Evolutionary conservation across 169 alveolate species (phyloP), one percentile per base, ranked within the genome.

Genomic region (Plasmodium ovale): DNA sequence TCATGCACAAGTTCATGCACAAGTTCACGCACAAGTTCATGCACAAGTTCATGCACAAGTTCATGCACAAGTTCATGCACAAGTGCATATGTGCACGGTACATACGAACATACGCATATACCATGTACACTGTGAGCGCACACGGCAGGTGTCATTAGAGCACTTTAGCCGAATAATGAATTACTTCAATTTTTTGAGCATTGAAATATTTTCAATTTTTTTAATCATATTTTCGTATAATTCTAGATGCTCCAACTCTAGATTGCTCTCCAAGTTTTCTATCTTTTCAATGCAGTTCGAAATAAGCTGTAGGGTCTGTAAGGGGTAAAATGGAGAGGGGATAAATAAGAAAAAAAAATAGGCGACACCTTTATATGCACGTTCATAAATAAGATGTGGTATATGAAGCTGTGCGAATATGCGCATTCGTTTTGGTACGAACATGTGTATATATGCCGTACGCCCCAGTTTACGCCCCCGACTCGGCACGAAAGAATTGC

Each of bases 281-380:
- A 95, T 94, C 85, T 92, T 95, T 51, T 87, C 93, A 59, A 95
- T 93, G 49, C 92, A 93, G 82, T 94, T 94, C 37, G 97, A 95
- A n/a, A 95, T 94, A 14, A 95, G 60, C 56, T 87, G 89, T 19
- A 93, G 94, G 29, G 88, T 92, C 96, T 93, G 68, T 19, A 54
- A 19, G 31, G 12, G 23, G 25, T 31, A 33, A 37, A 21, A 10
- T 1, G 33, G 21, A 47, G 37, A 44, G 23, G 16, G 39, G 37
- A 64, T 53, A 69, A 14, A 14, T 67, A 33, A 23, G 37, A n/a
- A 60, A 14, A 51, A 27, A 51, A n/a, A 37, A 27, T 16, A 33
- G 5, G n/a, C n/a, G n/a, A n/a, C n/a, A n/a, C n/a, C n/a, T n/a
- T n/a, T n/a, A n/a, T n/a, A n/a, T n/a, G n/a, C n/a, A n/a, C n/a